Base-by-base conservation (phyloP, 805 yeast species). In the Hanseniaspora taiwanica region DNA sequence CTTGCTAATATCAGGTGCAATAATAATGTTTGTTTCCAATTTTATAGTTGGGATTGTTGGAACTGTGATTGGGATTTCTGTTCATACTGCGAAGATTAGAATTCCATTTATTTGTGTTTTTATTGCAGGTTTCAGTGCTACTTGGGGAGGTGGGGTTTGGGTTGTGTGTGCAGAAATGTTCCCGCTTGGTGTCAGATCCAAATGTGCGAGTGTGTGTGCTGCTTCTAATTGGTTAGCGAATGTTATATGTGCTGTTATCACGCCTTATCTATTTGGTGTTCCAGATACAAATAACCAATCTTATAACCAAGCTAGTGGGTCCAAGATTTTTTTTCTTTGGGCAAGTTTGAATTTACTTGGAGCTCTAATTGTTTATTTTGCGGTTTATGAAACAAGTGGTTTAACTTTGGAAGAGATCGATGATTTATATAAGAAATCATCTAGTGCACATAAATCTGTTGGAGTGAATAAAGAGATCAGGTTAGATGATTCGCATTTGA, bases 121-220 rank as follows among this genome's bases (percentile, higher is more conserved):
- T 51, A 81, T 82, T 51, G 81, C 84, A 2, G 73, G 78, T 39
- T 82, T 79, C 58, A 86, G 91, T 1, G 68, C 83, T 6, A 71
- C 85, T 4, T 82, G 91, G 91, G 93, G 89, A 48, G 89, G 89
- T 10, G 71, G 74, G 25, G 77, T 72, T 14, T 82, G 91, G 91
- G 91, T 76, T 18, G 59, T 73, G 21, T 69, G 72, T 21, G 76
- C 78, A 39, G 81, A 75, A 56, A 66, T 81, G 36, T 82, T 71
- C 55, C 77, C 84, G 20, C 64, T 82, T 39, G 74, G 84, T 36
- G 74, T 81, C 23, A 70, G 93, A 53, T 85, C 82, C 46, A 78
- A 78, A 54, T 81, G 87, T 12, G 81, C 81, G 20, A 75, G 91
- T 8, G 56, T 82, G 20, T 73, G 83, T 21, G 82, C 83, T 1